Conservation (phyloP, 2,329 filamentous ascomycete genomes). For the Paecilomyces variotii region DNA sequence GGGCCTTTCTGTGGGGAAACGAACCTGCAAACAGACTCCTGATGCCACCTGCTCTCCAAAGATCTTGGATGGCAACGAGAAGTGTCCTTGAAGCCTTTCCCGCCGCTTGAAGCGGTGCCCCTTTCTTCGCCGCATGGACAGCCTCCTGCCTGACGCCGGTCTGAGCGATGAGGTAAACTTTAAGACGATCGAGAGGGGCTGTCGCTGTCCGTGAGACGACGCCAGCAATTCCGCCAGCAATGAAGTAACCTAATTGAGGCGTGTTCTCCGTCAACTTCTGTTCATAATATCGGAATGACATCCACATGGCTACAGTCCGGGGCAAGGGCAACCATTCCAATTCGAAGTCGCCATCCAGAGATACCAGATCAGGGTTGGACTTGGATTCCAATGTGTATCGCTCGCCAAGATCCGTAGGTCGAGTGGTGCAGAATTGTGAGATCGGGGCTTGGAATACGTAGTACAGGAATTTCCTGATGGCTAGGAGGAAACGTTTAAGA, state of each 20-base stretch:
- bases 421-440: conserved; percentile 24
- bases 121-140: conserved; percentile 60
- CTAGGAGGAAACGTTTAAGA: conserved; percentile 28
- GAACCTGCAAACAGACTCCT: conserved; percentile 87
- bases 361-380: conserved; percentile 20
- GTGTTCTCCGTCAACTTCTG: conserved; percentile 39
- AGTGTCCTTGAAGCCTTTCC: conserved; percentile 63
- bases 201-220: conserved; percentile 92
- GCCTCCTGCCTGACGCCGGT: conserved; percentile 56
- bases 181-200: conserved; percentile 89
- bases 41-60: conserved; percentile 80
- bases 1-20: conserved; percentile 19
- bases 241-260: conserved; percentile 74
- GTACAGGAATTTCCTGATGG: conserved; percentile 28
- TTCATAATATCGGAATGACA: conserved; percentile 37
- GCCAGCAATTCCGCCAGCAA: conserved; percentile 89
- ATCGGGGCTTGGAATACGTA: conserved; percentile 24
- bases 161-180: conserved; percentile 94
- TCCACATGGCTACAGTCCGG: conserved; percentile 35
- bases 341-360: conserved; percentile 28
- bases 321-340: conserved; percentile 36
- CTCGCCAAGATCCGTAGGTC: conserved; percentile 23
- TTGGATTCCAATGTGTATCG: conserved; percentile 16
- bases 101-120: conserved; percentile 56
- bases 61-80: conserved; percentile 61